Evolutionary conservation across 192 early-diverging fungal species (phyloP).

Genomic region (Paraglomus occultum): DNA sequence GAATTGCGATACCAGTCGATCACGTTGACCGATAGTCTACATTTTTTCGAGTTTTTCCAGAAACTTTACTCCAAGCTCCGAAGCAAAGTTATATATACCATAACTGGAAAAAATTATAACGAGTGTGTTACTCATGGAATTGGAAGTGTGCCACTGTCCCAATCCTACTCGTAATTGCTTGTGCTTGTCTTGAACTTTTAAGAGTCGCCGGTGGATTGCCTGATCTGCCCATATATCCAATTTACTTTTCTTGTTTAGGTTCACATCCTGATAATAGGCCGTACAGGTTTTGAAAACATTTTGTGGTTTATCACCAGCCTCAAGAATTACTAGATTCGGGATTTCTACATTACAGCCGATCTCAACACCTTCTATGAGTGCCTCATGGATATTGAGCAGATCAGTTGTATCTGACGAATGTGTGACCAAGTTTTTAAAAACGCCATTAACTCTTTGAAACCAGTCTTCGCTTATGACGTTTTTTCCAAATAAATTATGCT

Average conservation of each 20-base stretch:
- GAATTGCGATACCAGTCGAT: background rate
- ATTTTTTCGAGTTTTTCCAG: background rate
- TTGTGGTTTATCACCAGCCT: conserved; percentile 7
- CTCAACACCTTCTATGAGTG: background rate
- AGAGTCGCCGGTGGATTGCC: background rate
- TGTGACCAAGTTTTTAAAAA: too few relatives aligned
- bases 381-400: background rate
- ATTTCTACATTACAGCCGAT: background rate
- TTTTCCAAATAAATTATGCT: too few relatives aligned
- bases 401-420: background rate
- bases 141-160: conserved; percentile 9
- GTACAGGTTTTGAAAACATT: background rate
- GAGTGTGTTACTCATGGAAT: background rate
- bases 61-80: background rate
- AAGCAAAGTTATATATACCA: conserved; percentile 1
- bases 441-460: too few relatives aligned
- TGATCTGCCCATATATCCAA: conserved; percentile 8
- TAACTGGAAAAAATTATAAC: conserved; percentile 11
- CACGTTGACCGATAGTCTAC: background rate
- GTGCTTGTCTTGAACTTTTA: background rate
- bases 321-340: background rate
- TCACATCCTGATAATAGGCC: conserved; percentile 2
- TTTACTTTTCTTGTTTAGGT: background rate
- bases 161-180: background rate
- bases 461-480: too few relatives aligned